Evolutionary conservation across 148 eudicot species (phyloP), one percentile per base, ranked within the genome.

Genomic region (Simmondsia chinensis): DNA sequence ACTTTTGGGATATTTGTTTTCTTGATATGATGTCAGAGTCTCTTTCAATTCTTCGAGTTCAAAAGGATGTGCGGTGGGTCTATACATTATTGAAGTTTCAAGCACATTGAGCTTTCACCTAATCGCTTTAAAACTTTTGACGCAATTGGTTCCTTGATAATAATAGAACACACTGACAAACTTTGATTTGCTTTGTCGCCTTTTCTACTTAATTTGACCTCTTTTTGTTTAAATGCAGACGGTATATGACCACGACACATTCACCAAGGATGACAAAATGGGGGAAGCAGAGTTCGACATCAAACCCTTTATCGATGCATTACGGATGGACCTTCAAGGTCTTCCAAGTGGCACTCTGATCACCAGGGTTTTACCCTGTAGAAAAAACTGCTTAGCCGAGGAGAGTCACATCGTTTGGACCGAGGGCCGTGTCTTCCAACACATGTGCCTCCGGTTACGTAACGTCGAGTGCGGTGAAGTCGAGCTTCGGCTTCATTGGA

Each of bases 241-340:
- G 2, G 69, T 69, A 12, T 69, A 58, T 9, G 74, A 69, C 30
- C 65, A 58, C 43, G 74, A 69, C 50, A 51, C 46, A 44, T 69
- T 69, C 20, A 58, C 57, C 48, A 69, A 63, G 44, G 74, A 69
- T 41, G 74, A 69, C 52, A 63, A 57, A 48, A 69, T 69, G 74
- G 74, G 74, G 3, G 74, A 69, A 39, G 74, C 69, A 4, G 69
- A 69, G 27, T 53, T 69, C 10, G 74, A 69, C 14, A 43, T 69
- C 10, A 69, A 26, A 27, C 56, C 69, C 1, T 69, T 63, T 41
- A 53, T 69, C 24, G 69, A 58, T 28, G 74, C 74, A 8, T 15
- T 69, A 8, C 41, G 59, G 46, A 69, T 63, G 74, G 31, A 43
- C 33, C 39, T 63, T 34, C 57, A 53, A 1, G 52, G 10, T 16